Base-by-base conservation (phyloP, 768 basidiomycete genomes). In the Termitomyces sp. region DNA sequence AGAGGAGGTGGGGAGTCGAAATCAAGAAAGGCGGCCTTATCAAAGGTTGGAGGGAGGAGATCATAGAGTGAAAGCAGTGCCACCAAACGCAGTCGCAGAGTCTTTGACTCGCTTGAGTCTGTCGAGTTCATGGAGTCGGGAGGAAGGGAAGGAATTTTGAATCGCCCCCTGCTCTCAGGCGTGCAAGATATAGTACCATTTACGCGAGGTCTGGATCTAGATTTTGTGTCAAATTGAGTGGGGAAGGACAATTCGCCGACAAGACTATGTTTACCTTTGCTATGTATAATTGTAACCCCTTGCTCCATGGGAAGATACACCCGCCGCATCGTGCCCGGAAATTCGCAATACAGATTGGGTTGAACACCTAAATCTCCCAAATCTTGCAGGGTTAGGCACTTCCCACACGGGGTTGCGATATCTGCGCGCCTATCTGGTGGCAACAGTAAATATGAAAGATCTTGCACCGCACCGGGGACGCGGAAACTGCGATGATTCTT, bases 1-100 rank as follows among this genome's bases (percentile, higher is more conserved):
- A 65, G 56, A 5, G 56, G 55, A 13, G 64, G 62, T 1, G 62
- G 64, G 5, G 57, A 62, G 36, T 63, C 61, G 57, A 63, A 65
- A 43, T 65, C 64, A 6, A 62, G 64, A 42, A 61, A 58, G 0
- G 57, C 56, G 33, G 60, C 49, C 18, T 57, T 50, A 26, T 65
- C 64, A 27, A 65, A 60, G 2, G 57, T 59, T 5, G 64, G 50
- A 33, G 64, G 64, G 26, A 65, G 64, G 22, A 63, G 57, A 33
- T 63, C 64, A 36, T 65, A 65, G 49, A 65, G 62, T 5, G 64
- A 60, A 16, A 65, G 56, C 32, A 65, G 47, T n/a, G 64, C 59
- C 32, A 65, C 61, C 8, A 65, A 49, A 33, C 64, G 61, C 33
- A 65, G 40, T 22, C 61, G 58, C n/a, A 56, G 30, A 16, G 57